Evolutionary conservation across 495 filamentous ascomycete species (phyloP), one percentile per base, ranked within the genome.

Genomic region (Penicillium tannophilum): DNA sequence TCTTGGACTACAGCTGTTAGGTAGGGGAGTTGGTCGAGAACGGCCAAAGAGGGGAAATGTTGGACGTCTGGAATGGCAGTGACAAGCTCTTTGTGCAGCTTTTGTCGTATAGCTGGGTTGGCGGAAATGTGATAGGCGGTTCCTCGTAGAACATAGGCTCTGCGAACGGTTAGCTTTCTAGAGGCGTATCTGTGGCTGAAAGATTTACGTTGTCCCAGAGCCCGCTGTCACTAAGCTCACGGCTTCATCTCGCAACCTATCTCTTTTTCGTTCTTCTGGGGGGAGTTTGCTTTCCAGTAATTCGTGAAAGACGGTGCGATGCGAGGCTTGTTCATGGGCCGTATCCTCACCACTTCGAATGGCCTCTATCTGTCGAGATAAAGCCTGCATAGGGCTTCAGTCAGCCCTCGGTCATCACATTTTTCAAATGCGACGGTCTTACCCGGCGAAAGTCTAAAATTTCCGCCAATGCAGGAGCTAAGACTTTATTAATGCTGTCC

Each of bases 161-260:
- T 28, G 28, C 28, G 28, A 28, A 5, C 3, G 3, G 28, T 28
- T 4, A 28, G 28, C 6, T 28, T 28, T 7, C 28, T 28, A 3
- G 28, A 4, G 28, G 6, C 4, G 28, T 28, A 28, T 4, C 4
- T 7, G 6, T 7, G 28, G 28, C 6, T 4, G 28, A 7, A 28
- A 28, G 28, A 28, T 2, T 28, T 28, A 28, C 28, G 28, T 28
- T 9, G 45, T 48, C n/a, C 45, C 45, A 24, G 20, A 48, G 1
- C 45, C 45, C 3, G 45, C 45, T 20, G 45, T 48, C 24, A 48
- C 45, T 12, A 48, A 24, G 12, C 45, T 48, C 16, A 48, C 20
- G 8, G 45, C 45, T 24, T 48, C 45, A 48, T 48, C 45, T 12
- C 45, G 45, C 12, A 48, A 24, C 20, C 45, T 48, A 16, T 48